Evolutionary conservation across 1,139 yeast genomes (phyloP).

Genomic region (Scheffersomyces illinoinensis): DNA sequence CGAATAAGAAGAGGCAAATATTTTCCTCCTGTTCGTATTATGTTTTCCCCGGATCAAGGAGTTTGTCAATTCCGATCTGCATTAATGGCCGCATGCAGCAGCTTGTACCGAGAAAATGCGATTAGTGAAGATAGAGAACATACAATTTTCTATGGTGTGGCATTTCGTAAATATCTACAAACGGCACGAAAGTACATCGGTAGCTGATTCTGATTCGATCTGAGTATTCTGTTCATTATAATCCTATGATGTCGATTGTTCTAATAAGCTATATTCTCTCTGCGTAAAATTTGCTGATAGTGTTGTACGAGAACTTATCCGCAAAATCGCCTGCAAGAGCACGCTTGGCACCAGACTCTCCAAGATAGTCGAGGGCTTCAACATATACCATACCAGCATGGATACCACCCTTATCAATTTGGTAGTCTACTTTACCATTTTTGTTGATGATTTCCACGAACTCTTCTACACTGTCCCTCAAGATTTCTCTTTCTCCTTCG

Average conservation of each 20-base stretch:
- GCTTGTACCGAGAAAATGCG: background rate
- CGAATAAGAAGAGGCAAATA: background rate
- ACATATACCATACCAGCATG: slow-evolving; percentile 31
- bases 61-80: background rate
- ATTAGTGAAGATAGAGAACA: background rate
- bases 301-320: slow-evolving; percentile 23
- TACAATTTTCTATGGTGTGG: background rate
- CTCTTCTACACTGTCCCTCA: slow-evolving; percentile 32
- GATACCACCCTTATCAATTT: slow-evolving; percentile 32
- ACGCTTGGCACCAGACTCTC: slow-evolving; percentile 20
- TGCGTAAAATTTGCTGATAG: slow-evolving; percentile 13
- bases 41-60: background rate
- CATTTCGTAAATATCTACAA: background rate
- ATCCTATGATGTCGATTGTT: background rate
- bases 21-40: background rate
- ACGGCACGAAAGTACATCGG: background rate
- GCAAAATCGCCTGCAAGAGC: slow-evolving; percentile 29
- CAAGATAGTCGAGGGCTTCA: slow-evolving; percentile 31
- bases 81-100: background rate
- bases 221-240: background rate
- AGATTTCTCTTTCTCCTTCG: slow-evolving; percentile 38
- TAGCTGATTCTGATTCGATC: background rate
- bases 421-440: slow-evolving; percentile 19
- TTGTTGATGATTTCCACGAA: slow-evolving; percentile 19
- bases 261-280: slow-evolving; percentile 1